These are phyloP conservation scores for Melaleuca alternifolia DNA, from an alignment of 345 rosid genomes.

Conservation along the genomic window DNA sequence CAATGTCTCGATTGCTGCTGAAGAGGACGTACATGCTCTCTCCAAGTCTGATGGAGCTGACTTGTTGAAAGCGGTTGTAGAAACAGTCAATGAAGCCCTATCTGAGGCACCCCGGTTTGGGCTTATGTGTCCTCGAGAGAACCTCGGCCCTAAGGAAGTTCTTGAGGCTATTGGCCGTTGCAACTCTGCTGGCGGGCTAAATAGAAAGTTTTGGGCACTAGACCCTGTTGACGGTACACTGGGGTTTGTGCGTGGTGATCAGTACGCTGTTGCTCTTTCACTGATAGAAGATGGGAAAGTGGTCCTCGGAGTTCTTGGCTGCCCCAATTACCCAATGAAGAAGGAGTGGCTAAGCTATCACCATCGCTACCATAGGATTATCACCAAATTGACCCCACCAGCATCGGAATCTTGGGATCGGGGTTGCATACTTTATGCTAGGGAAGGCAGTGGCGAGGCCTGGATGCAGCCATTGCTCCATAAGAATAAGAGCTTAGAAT, in stretches of 20 bases:
- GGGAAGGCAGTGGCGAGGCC: slow-evolving; percentile 64
- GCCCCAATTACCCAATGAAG: slow-evolving; percentile 84
- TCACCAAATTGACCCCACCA: slow-evolving; percentile 11
- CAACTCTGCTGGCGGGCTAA: slow-evolving; percentile 65
- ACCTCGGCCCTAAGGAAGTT: slow-evolving; percentile 40
- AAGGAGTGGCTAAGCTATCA: slow-evolving; percentile 54
- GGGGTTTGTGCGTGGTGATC: slow-evolving; percentile 92
- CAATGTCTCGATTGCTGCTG: slow-evolving; percentile 62
- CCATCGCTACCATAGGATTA: slow-evolving; percentile 17
- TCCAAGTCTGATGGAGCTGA: slow-evolving; percentile 40
- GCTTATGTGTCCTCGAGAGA: slow-evolving; percentile 39
- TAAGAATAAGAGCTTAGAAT: slow-evolving; percentile 23
- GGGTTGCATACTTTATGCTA: slow-evolving; percentile 83
- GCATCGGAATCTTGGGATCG: slow-evolving; percentile 30
- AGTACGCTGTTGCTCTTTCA: slow-evolving; percentile 86
- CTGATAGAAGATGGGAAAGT: slow-evolving; percentile 73
- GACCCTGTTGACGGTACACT: slow-evolving; percentile 95
- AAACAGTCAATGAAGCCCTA: slow-evolving; percentile 60
- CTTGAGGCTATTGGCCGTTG: slow-evolving; percentile 72
- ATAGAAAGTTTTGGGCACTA: slow-evolving; percentile 78
- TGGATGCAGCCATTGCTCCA: slow-evolving; percentile 76
- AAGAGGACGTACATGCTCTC: slow-evolving; percentile 70
- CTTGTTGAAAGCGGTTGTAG: slow-evolving; percentile 43
- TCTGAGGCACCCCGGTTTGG: slow-evolving; percentile 57
- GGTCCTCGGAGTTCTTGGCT: slow-evolving; percentile 79